Percentiles rank a stretch among this genome's conserved stretches.
Evolutionary conservation across 805 yeast genomes (phyloP).

Genomic region (Wickerhamiella nectarea): DNA sequence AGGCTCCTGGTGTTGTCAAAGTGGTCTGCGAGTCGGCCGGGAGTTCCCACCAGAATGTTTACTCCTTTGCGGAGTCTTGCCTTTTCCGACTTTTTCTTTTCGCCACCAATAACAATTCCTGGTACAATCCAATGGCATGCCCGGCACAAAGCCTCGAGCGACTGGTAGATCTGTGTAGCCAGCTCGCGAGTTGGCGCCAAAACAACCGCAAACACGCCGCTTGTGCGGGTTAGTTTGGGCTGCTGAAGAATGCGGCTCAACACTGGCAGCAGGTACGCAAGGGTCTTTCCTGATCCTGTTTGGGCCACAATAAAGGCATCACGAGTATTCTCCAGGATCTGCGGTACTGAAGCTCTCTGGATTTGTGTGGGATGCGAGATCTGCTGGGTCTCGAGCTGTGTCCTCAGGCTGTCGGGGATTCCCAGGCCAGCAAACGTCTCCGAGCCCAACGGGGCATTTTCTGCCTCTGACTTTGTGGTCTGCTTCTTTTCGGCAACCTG

Average conservation of each 20-base stretch:
- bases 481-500: slow-evolving; percentile 19
- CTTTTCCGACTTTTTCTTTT: slow-evolving; percentile 91
- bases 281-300: slow-evolving; percentile 96
- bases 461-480: slow-evolving; percentile 33
- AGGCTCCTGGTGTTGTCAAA: slow-evolving; percentile 74
- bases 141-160: slow-evolving; percentile 55
- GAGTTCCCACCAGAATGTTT: slow-evolving; percentile 91
- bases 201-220: slow-evolving; percentile 81
- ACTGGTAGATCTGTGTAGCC: slow-evolving; percentile 78
- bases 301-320: slow-evolving; percentile 91
- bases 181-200: slow-evolving; percentile 91
- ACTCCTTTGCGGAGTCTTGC: slow-evolving; percentile 93
- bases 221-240: slow-evolving; percentile 36
- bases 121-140: slow-evolving; percentile 86
- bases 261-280: slow-evolving; percentile 77
- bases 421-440: slow-evolving; percentile 62
- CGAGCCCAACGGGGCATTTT: slow-evolving; percentile 77
- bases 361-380: slow-evolving; percentile 59
- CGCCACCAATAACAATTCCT: slow-evolving; percentile 95
- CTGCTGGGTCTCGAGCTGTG: slow-evolving; percentile 44
- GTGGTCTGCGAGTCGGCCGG: slow-evolving; percentile 92
- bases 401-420: slow-evolving; percentile 38
- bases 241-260: slow-evolving; percentile 55
- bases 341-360: slow-evolving; percentile 70
- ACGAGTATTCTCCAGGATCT: slow-evolving; percentile 31